Base-by-base conservation (phyloP, 163 green algal species). In the Volvox carteri region DNA sequence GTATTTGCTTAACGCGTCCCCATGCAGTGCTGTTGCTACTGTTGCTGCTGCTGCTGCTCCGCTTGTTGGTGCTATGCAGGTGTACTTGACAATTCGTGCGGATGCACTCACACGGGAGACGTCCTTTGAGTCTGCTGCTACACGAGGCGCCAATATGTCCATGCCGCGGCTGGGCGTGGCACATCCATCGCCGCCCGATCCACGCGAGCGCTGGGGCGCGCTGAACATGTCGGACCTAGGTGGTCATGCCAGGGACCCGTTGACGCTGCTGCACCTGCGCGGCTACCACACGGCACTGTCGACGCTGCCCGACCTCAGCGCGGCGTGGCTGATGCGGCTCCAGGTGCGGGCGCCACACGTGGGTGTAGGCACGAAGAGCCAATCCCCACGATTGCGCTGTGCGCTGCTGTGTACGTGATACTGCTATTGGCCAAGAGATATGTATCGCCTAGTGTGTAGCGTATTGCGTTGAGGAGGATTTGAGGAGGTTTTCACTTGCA, bases 201-300 rank as follows among this genome's bases (percentile, higher is more conserved):
- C 62, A 19, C 44, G 30, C 11, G 62, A 87, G 62, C 80, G 80
- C 81, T 88, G 65, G 81, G 33, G 65, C 65, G 41, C 62, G 14
- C 67, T 88, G 4, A 72, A 80, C 48, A 39, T 80, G 62, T 25
- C 58, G 18, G 80, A 85, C 4, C 35, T 70, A 33, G 80, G 65
- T 11, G 52, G 6, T 28, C 80, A 87, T 44, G 18, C 62, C 7
- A 9, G 35, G 28, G 81, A 54, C 35, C 46, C 67, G 33, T 46
- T 88, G 67, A 23, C 33, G 46, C 44, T 87, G 42, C 79, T 87
- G 65, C 83, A 88, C 68, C 83, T 88, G 37, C 48, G 68, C 19
- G 83, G 83, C 35, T 88, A 88, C 67, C 68, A 44, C 16, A n/a
- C 28, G 14, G 18, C 7, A 4, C 67, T 88, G 7, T 18, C 37